Evolutionary conservation across 2,329 filamentous ascomycete species (phyloP).

Genomic region (Corinectria fuckeliana): DNA sequence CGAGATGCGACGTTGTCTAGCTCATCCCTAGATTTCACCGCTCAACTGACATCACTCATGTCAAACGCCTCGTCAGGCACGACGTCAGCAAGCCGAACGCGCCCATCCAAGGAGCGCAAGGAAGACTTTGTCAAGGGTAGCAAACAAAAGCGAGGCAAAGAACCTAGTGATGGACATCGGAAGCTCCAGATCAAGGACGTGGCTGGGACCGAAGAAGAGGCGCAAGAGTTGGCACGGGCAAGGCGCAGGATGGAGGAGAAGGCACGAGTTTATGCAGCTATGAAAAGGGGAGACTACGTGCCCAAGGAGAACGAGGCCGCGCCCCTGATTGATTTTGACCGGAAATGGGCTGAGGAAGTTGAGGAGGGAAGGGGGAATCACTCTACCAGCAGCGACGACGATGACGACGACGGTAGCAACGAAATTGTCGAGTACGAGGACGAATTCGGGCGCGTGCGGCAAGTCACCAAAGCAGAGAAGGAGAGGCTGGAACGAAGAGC

Average conservation of each 20-base stretch:
- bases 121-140: slow-evolving; percentile 52
- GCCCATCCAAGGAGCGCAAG: slow-evolving; percentile 54
- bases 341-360: slow-evolving; percentile 83
- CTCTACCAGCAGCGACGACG: slow-evolving; percentile 48
- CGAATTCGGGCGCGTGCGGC: slow-evolving; percentile 86
- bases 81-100: slow-evolving; percentile 49
- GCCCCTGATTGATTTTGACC: slow-evolving; percentile 88
- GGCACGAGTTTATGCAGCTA: slow-evolving; percentile 82
- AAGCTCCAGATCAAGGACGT: slow-evolving; percentile 60
- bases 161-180: slow-evolving; percentile 55
- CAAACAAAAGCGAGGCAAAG: slow-evolving; percentile 36
- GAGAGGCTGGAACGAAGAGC: slow-evolving; percentile 65
- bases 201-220: slow-evolving; percentile 65
- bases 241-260: slow-evolving; percentile 90
- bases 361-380: slow-evolving; percentile 65
- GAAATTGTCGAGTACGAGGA: slow-evolving; percentile 88
- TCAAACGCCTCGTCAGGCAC: slow-evolving; percentile 55
- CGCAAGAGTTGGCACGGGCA: slow-evolving; percentile 72
- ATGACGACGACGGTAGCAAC: slow-evolving; percentile 52
- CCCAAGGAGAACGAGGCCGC: slow-evolving; percentile 68
- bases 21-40: slow-evolving; percentile 81
- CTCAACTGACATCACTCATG: slow-evolving; percentile 84
- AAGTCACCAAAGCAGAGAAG: slow-evolving; percentile 73
- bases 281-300: slow-evolving; percentile 90
- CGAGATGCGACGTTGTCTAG: slow-evolving; percentile 73